phyloP scores from a whole-genome alignment of 805 yeast genomes.

The Wickerhamiella vanderwaltii region DNA sequence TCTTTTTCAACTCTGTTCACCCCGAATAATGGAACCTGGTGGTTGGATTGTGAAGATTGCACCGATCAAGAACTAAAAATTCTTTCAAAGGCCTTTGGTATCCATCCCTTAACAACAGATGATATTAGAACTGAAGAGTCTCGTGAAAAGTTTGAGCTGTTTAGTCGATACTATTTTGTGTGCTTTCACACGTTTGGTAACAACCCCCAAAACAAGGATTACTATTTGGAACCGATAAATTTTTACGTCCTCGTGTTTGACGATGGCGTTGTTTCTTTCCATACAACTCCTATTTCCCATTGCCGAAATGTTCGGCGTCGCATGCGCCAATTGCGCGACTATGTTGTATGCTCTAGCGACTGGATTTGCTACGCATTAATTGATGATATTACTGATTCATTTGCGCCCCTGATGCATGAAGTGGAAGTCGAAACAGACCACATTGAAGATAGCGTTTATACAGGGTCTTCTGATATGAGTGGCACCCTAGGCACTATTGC shows the following conservation, averaged over 20 bases:
- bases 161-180: slow-evolving; percentile 77
- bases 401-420: slow-evolving; percentile 44
- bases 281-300: slow-evolving; percentile 42
- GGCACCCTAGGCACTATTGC: slow-evolving; percentile 52
- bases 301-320: slow-evolving; percentile 47
- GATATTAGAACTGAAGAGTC: slow-evolving; percentile 94
- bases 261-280: slow-evolving; percentile 45
- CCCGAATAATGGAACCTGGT: slow-evolving; percentile 72
- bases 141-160: slow-evolving; percentile 80
- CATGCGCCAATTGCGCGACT: slow-evolving; percentile 45
- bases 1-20: slow-evolving; percentile 53
- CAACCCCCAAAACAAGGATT: slow-evolving; percentile 51
- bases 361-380: slow-evolving; percentile 54
- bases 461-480: slow-evolving; percentile 42
- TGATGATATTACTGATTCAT: slow-evolving; percentile 50
- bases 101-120: slow-evolving; percentile 95
- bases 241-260: slow-evolving; percentile 46
- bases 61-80: slow-evolving; percentile 91
- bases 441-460: slow-evolving; percentile 66
- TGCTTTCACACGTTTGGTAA: slow-evolving; percentile 93
- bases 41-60: slow-evolving; percentile 90
- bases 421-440: slow-evolving; percentile 49
- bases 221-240: slow-evolving; percentile 41
- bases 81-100: slow-evolving; percentile 84
- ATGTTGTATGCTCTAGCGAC: slow-evolving; percentile 44